Evolutionary conservation across 768 basidiomycete genomes (phyloP).

Genomic region (Porpolomopsis calyptriformis): DNA sequence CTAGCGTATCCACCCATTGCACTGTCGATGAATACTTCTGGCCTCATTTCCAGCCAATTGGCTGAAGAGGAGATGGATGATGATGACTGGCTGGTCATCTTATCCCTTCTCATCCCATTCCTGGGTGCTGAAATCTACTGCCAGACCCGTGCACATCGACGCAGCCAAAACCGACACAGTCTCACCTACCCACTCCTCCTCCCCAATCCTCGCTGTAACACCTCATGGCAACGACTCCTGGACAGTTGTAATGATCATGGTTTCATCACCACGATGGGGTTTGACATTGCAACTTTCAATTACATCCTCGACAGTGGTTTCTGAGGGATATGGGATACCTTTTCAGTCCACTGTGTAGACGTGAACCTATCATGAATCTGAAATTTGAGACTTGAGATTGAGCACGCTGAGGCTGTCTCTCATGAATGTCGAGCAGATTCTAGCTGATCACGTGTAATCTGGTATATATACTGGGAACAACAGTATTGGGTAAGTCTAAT

Average conservation of each 20-base stretch:
- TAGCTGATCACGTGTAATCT: too few species aligned
- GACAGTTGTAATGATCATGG: constrained; percentile 23
- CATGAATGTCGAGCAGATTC: too few species aligned
- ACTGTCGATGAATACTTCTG: background rate
- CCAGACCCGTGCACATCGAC: background rate
- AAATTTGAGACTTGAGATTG: too few species aligned
- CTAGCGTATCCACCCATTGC: too few species aligned
- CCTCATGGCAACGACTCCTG: constrained; percentile 28
- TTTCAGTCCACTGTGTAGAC: constrained; percentile 24
- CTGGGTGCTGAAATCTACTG: background rate
- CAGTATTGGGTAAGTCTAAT: too few species aligned
- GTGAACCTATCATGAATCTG: too few species aligned
- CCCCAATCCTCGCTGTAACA: constrained; percentile 22
- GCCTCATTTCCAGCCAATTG: background rate
- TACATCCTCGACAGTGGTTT: constrained; percentile 26
- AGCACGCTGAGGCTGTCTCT: too few species aligned
- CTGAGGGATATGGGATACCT: constrained; percentile 14
- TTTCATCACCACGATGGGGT: constrained; percentile 37
- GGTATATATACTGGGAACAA: too few species aligned
- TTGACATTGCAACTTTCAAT: constrained; percentile 28
- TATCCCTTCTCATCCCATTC: background rate
- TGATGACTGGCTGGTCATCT: background rate
- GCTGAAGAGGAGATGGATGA: background rate
- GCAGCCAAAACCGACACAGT: constrained; percentile 16
- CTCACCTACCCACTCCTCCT: constrained; percentile 23